Evolutionary conservation across 805 yeast genomes (phyloP), one percentile per base, ranked within the genome.

Genomic region (Wickerhamomyces queroliae): DNA sequence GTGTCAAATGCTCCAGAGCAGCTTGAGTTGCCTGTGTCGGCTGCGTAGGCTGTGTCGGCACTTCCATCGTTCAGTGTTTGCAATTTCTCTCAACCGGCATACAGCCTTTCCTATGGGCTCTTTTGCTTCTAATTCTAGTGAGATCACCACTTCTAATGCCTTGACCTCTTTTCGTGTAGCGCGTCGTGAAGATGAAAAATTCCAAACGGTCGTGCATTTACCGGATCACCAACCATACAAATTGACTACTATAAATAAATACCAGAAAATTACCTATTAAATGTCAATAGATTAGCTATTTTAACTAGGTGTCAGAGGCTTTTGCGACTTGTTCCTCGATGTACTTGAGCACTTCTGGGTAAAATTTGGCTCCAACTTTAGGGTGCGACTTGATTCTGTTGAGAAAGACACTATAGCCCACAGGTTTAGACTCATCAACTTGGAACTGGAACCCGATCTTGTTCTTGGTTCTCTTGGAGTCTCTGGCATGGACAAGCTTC

Each of bases 341-440:
- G 43, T 65, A 63, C 23, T 54, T 48, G 38, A 66, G 55, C 2
- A 64, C 50, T 12, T 59, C 56, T 6, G 76, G 76, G 45, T 71
- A 72, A 68, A 69, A 70, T 39, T 55, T 58, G 22, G 56, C 59
- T 9, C 72, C 71, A 36, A 72, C 77, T 44, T 71, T 74, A 45
- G 70, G 74, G 52, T 72, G 77, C 1, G 70, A 62, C 46, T 71
- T 72, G 35, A 70, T 61, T 41, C 76, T 58, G 51, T 72, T 72
- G 29, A 66, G 53, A 48, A 72, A 72, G 7, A 69, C 72, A 28
- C 69, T 61, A 43, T 64, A 55, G 1, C 76, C 76, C 9, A 72
- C 74, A 0, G 76, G 76, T 31, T 66, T 54, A 10, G 41, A 22
- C 20, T 43, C 47, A 28, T 45, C 53, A 4, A 48, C 53, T 23